Evolutionary conservation across 2,329 filamentous ascomycete genomes (phyloP).

Genomic region (Xylariaceae sp.): DNA sequence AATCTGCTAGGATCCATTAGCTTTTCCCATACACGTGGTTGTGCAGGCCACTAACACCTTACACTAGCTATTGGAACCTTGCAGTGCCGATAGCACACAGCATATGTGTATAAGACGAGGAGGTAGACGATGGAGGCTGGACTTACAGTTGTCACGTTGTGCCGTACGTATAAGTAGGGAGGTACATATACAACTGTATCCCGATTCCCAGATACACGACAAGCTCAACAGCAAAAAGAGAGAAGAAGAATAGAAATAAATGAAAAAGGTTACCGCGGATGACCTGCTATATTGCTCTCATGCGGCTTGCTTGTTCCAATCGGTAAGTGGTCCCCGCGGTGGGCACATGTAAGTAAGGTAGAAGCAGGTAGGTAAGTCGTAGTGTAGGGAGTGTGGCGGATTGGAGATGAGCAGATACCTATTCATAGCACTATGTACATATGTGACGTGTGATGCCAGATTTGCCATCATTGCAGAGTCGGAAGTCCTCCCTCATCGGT

Average conservation of each 20-base stretch:
- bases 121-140: no score
- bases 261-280: background rate
- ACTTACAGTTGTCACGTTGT: no score
- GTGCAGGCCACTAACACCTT: slow-evolving; percentile 6
- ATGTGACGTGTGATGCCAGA: slow-evolving; percentile 2
- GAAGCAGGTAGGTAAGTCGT: no score
- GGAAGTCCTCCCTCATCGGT: background rate
- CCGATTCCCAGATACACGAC: no score
- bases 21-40: slow-evolving; percentile 13
- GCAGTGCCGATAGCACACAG: background rate
- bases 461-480: background rate
- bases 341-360: background rate
- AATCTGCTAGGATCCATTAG: slow-evolving; percentile 5
- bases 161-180: no score
- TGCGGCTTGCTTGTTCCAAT: background rate
- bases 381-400: background rate
- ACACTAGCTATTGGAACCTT: background rate
- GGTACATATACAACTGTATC: no score
- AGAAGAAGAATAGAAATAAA: background rate
- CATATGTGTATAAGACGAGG: background rate
- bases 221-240: background rate
- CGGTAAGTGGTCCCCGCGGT: background rate
- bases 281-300: background rate
- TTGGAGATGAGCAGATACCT: background rate
- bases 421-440: background rate